Percentiles rank a stretch among this genome's conserved stretches.
Conservation (phyloP, 257 asterid species). For the Echium plantagineum region DNA sequence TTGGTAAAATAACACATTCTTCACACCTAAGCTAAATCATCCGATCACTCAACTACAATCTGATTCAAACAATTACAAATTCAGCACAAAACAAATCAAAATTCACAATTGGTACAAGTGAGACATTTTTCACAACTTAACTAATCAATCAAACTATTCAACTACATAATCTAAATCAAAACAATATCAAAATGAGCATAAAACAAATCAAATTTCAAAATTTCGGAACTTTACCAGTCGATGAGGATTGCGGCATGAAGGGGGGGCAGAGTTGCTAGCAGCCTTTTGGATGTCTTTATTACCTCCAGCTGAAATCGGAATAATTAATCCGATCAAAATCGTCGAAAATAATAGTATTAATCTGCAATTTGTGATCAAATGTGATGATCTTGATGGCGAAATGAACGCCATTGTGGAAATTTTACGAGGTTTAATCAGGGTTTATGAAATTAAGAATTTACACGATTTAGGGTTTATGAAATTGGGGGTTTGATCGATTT, state of each 20-base stretch:
- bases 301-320: constrained; percentile 25
- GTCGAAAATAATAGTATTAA: constrained; percentile 9
- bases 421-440: neutral
- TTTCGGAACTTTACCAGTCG: constrained; percentile 26
- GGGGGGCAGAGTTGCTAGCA: constrained; percentile 19
- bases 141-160: too few relatives aligned
- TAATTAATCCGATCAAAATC: constrained; percentile 20
- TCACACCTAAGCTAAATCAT: too few relatives aligned
- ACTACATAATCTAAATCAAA: neutral
- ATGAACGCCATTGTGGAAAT: neutral
- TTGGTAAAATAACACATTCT: too few relatives aligned
- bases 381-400: too few relatives aligned
- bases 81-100: neutral
- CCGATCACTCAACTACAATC: neutral
- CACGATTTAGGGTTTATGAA: too few relatives aligned
- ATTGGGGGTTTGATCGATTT: too few relatives aligned
- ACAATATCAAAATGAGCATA: constrained; percentile 2
- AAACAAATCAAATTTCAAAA: too few relatives aligned
- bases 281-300: constrained; percentile 28
- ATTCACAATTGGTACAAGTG: too few relatives aligned
- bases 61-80: neutral
- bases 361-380: too few relatives aligned
- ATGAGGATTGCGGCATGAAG: constrained; percentile 37
- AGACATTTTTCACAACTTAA: too few relatives aligned
- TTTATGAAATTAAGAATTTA: too few relatives aligned